Evolutionary conservation across 495 filamentous ascomycete species (phyloP), one percentile per base, ranked within the genome.

Genomic region (Penicillium alfredii): DNA sequence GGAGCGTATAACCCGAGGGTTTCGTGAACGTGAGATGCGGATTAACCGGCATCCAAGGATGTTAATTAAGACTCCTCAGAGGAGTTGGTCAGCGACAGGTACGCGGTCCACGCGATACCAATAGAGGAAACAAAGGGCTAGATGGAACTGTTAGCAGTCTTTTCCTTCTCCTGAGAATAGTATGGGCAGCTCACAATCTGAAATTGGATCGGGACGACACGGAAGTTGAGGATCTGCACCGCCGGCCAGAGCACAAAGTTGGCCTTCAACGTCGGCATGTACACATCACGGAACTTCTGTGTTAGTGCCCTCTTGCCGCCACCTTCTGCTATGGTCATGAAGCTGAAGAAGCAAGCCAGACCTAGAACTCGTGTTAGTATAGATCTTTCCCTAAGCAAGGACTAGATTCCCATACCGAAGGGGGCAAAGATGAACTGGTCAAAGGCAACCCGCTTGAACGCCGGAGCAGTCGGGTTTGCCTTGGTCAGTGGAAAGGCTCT

Each of bases 71-170:
- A 55, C 33, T 94, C 82, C 33, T 90, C 88, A 0, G 89, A 65
- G 16, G 89, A 83, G 58, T 97, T 99, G 36, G 86, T 92, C 4
- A 99, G 73, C 0, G 89, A 96, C 16, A 99, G 77, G 58, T 96
- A 99, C 14, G 88, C 89, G n/a, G 93, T 99, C 93, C 93, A 99
- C 30, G 88, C 88, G 47, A 99, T 96, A 73, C 93, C 93, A 38
- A 99, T 67, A 16, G 85, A 90, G 3, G 89, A 95, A 8, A 96
- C 93, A 56, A 99, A 96, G 2, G 93, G 93, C 92, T 97, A 44
- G 23, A 41, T 18, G 12, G 44, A 38, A 12, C 14, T 22, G 44
- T 35, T 8, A 45, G 21, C 34, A 28, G n/a, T n/a, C n/a, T n/a
- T n/a, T n/a, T n/a, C n/a, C n/a, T n/a, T n/a, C n/a, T n/a, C n/a